Evolutionary conservation across 148 eudicot species (phyloP).

Genomic region (Camellia japonica): DNA sequence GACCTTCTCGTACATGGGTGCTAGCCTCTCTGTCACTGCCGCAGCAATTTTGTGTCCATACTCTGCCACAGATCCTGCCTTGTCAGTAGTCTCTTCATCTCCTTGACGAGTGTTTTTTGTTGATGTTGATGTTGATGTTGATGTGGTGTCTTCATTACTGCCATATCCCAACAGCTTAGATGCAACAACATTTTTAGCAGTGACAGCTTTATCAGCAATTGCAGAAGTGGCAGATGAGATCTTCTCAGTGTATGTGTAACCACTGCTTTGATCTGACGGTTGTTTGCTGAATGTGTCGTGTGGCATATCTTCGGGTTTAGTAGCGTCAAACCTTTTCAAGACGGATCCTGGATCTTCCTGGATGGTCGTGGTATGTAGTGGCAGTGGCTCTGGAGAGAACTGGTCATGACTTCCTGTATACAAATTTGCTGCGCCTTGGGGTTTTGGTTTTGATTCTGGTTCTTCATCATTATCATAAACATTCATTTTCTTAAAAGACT

Average conservation of each 20-base stretch:
- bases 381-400: conserved; percentile 41
- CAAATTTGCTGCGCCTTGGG: background rate
- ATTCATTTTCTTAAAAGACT: conserved; percentile 46
- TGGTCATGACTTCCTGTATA: conserved; percentile 57
- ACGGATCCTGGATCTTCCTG: conserved; percentile 8
- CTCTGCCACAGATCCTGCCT: background rate
- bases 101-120: background rate
- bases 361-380: background rate
- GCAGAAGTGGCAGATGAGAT: conserved; percentile 34
- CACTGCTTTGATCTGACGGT: conserved; percentile 16
- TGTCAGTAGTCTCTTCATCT: background rate
- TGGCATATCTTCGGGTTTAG: conserved; percentile 4
- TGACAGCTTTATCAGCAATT: conserved; percentile 25
- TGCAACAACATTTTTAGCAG: conserved; percentile 15
- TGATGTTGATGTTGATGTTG: too few species aligned
- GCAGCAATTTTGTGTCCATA: background rate
- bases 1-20: conserved; percentile 6
- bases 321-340: conserved; percentile 17
- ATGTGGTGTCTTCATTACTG: conserved; percentile 7
- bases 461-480: conserved; percentile 17
- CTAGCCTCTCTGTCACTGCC: conserved; percentile 4
- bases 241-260: conserved; percentile 22
- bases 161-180: conserved; percentile 19
- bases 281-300: conserved; percentile 17
- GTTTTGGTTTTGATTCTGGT: conserved; percentile 19